Base-by-base conservation (phyloP, 192 early-diverging fungal genomes). In the Coemansia sp. region DNA sequence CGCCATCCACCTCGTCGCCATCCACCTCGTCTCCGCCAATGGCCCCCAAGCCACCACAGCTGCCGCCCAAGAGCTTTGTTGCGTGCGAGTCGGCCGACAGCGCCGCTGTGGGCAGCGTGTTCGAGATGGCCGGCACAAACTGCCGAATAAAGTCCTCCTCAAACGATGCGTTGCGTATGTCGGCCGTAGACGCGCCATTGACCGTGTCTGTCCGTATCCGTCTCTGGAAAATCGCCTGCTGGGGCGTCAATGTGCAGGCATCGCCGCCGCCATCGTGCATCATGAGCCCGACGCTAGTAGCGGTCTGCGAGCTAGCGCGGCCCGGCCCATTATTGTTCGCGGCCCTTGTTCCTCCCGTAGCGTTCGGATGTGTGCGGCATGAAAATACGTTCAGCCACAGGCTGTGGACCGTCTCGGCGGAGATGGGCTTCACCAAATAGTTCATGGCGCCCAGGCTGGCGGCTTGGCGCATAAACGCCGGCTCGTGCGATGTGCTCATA, bases 351-450 rank as follows among this genome's bases (percentile, higher is more conserved):
- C 21, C 34, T 16, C 64, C 55, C 13, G 59, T 52, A 47, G 67
- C 64, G 25, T 73, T 61, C 9, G 69, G 59, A 48, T 70, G 70
- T 42, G 76, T 72, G 56, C 74, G 72, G 58, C 76, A 74, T 9
- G 81, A 72, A 64, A 77, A 78, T 28, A 80, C 79, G 42, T 84
- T 84, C 12, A 84, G 70, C 82, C 82, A 84, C 56, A 84, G 56
- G 61, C 77, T 74, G 56, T 77, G 77, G 16, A 84, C 71, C 2
- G 77, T 78, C 55, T 84, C 72, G 2, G 75, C 77, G 1, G 82
- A 84, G 35, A 84, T 79, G n/a, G 82, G 82, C 68, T 84, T 84
- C 37, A 84, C 65, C 35, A 84, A 75, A 23, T 84, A 84, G 52
- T 71, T 76, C 74, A 79, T 73, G 23, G 82, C 82, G n/a, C 82